phyloP scores from a whole-genome alignment of 495 filamentous ascomycete species.

The Talaromyces adpressus region DNA sequence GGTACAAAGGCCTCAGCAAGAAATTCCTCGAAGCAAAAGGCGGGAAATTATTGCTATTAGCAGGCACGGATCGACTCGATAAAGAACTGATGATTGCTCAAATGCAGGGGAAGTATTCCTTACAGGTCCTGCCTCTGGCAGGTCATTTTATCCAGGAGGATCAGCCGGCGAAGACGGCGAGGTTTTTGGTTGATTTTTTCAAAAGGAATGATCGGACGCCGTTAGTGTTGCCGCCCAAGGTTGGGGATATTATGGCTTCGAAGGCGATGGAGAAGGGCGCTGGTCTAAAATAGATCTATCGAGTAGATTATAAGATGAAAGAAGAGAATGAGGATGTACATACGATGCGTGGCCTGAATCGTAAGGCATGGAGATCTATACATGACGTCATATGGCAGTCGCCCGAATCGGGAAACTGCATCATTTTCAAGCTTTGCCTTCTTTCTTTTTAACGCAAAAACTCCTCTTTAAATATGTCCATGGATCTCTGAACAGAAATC shows the following conservation, averaged over 20 bases:
- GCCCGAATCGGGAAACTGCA: neutral
- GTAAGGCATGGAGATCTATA: neutral
- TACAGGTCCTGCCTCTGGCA: constrained; percentile 90
- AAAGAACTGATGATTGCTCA: constrained; percentile 95
- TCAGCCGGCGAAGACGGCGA: constrained; percentile 78
- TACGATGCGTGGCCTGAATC: neutral
- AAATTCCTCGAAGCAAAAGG: constrained; percentile 83
- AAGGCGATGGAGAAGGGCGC: constrained; percentile 35
- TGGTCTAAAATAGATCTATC: neutral
- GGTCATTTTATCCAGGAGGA: constrained; percentile 98
- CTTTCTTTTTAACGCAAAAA: neutral
- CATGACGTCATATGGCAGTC: constrained; percentile 1
- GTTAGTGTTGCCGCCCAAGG: constrained; percentile 86
- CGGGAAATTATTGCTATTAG: constrained; percentile 84
- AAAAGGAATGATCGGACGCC: constrained; percentile 79
- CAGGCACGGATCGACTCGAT: constrained; percentile 89
- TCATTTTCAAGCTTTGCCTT: neutral
- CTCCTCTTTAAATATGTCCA: neutral
- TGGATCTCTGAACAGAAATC: neutral
- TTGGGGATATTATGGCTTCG: constrained; percentile 51
- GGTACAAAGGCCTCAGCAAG: constrained; percentile 80
- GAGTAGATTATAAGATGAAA: neutral
- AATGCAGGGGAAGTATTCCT: constrained; percentile 97
- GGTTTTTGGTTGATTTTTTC: constrained; percentile 81
- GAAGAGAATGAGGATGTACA: neutral